Conservation (phyloP, 2,329 filamentous ascomycete genomes). For the Ceratocystis eucalypticola region DNA sequence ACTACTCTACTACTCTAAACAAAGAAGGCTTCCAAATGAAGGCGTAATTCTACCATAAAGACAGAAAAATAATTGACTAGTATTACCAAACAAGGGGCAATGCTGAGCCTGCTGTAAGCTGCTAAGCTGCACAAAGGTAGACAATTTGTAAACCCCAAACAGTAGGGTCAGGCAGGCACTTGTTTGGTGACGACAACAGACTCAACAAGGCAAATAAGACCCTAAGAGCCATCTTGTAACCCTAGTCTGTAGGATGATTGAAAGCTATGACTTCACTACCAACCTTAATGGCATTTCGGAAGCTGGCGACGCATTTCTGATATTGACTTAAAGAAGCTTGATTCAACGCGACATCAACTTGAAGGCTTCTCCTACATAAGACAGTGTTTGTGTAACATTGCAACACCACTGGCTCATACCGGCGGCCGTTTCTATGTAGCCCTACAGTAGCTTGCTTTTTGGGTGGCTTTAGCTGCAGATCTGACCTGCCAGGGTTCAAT, state of each 20-base stretch:
- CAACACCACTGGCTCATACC: too few species aligned
- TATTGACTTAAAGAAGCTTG: background rate
- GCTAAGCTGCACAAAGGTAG: background rate
- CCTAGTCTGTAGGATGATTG: too few species aligned
- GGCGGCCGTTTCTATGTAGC: background rate
- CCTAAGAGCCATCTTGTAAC: too few species aligned
- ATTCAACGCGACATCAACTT: too few species aligned
- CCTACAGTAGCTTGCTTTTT: background rate
- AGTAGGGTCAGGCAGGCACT: constrained; percentile 1
- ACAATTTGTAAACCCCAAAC: background rate
- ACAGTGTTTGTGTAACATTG: background rate
- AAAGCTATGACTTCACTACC: too few species aligned
- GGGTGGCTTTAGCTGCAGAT: background rate
- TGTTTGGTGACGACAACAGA: background rate
- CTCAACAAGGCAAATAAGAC: background rate
- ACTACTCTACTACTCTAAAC: background rate
- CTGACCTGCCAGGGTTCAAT: background rate
- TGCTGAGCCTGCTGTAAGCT: background rate
- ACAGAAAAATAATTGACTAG: background rate
- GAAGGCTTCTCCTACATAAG: background rate
- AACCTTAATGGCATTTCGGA: too few species aligned
- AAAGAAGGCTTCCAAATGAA: background rate
- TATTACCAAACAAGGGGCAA: background rate
- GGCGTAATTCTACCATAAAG: background rate
- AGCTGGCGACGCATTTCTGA: too few species aligned